These are phyloP conservation scores for Iberis pinnata DNA, from an alignment of 345 rosid species.

Conservation along the genomic window DNA sequence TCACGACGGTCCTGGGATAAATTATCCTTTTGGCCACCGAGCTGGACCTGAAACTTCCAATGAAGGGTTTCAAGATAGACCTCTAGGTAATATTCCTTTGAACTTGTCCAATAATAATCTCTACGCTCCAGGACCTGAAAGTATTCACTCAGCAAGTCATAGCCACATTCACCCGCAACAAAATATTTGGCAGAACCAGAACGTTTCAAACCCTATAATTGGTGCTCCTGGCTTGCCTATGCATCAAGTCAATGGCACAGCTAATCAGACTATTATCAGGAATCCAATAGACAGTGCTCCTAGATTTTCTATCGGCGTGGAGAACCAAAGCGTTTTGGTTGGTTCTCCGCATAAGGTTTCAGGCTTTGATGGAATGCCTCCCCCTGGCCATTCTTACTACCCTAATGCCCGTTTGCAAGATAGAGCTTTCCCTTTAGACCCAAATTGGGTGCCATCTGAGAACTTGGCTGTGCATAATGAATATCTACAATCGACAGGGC, in stretches of 20 bases:
- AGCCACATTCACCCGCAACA: constrained; percentile 53
- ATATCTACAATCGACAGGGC: constrained; percentile 33
- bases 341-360: constrained; percentile 45
- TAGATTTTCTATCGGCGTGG: constrained; percentile 40
- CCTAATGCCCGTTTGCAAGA: constrained; percentile 33
- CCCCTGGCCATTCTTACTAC: constrained; percentile 40
- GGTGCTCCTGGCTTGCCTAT: constrained; percentile 41
- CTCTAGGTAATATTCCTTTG: constrained; percentile 30
- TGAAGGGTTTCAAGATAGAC: constrained; percentile 58
- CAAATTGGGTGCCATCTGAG: constrained; percentile 31
- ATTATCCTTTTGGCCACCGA: constrained; percentile 54
- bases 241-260: constrained; percentile 49
- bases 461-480: constrained; percentile 26
- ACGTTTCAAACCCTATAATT: constrained; percentile 44
- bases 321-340: constrained; percentile 42
- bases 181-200: constrained; percentile 63
- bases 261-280: constrained; percentile 40
- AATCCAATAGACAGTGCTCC: constrained; percentile 45
- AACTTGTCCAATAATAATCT: constrained; percentile 45
- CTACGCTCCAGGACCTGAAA: constrained; percentile 55
- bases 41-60: constrained; percentile 52
- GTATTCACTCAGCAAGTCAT: constrained; percentile 41
- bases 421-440: constrained; percentile 31
- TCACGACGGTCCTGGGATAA: constrained; percentile 56
- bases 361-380: constrained; percentile 46